Percentiles rank a stretch among this genome's conserved stretches.
Evolutionary conservation across 352 stramenopile genomes (phyloP).

Genomic region (Phytophthora kernoviae): DNA sequence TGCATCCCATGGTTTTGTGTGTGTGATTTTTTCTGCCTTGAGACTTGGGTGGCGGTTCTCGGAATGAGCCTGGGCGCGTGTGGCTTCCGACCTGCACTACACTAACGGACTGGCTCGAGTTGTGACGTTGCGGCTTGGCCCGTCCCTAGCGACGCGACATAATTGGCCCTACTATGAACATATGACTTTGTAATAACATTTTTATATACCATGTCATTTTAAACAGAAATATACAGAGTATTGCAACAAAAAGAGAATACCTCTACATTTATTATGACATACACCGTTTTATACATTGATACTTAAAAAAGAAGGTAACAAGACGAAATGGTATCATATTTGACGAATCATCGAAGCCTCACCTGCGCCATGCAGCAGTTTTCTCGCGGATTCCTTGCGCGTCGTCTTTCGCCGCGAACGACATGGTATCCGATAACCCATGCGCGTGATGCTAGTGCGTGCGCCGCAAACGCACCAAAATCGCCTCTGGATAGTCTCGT

Average conservation of each 20-base stretch:
- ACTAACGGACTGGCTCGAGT: neutral
- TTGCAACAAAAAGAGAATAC: neutral
- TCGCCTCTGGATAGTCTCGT: no score
- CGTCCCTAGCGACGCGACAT: neutral
- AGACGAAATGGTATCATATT: neutral
- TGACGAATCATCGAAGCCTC: neutral
- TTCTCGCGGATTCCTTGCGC: neutral
- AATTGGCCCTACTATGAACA: neutral
- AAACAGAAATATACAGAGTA: no score
- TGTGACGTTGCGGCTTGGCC: neutral
- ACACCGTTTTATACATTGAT: no score
- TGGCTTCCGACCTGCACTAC: neutral
- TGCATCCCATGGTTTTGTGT: constrained; percentile 48
- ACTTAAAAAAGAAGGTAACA: neutral
- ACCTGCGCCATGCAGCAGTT: neutral
- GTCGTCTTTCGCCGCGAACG: neutral
- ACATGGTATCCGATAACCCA: neutral
- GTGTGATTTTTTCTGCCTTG: no score
- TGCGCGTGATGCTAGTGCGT: neutral
- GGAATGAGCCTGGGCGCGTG: neutral
- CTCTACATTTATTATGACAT: no score
- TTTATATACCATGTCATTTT: neutral
- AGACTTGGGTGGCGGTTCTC: neutral
- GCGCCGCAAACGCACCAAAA: no score
- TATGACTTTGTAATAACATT: no score